A percentile compares a stretch with the other conserved stretches of the same genome.
Conservation (phyloP, 2,329 filamentous ascomycete species). For the Parastagonospora nodorum region DNA sequence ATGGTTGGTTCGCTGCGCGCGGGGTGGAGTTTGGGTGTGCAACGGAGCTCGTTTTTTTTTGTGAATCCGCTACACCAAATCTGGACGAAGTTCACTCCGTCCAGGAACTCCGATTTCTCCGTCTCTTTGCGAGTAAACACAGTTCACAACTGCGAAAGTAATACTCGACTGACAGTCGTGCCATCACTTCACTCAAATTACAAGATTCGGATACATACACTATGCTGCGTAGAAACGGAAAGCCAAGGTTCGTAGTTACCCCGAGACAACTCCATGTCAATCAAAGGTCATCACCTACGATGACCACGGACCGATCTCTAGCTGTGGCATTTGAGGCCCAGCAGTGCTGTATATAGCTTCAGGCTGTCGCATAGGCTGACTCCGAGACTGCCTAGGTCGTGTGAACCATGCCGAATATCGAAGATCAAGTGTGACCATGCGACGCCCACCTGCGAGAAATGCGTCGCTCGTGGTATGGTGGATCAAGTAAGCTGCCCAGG, state of each 20-base stretch:
- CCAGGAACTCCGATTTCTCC: too few relatives aligned
- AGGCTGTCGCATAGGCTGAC: conserved; percentile 16
- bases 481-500: conserved; percentile 33
- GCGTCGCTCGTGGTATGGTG: conserved; percentile 36
- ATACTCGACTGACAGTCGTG: not conserved
- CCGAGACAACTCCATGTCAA: not conserved
- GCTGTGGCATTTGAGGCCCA: too few relatives aligned
- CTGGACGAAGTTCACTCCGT: too few relatives aligned
- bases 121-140: not conserved
- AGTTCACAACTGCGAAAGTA: not conserved
- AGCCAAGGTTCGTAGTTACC: conserved; percentile 35
- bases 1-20: too few relatives aligned
- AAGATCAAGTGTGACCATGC: conserved; percentile 45
- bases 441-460: conserved; percentile 42
- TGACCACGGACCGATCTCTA: too few relatives aligned
- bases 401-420: conserved; percentile 44
- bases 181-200: not conserved
- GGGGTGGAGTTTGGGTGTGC: too few relatives aligned
- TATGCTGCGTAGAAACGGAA: conserved; percentile 45
- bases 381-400: conserved; percentile 27
- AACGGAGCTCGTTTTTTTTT: too few relatives aligned
- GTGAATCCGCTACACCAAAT: too few relatives aligned
- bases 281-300: too few relatives aligned
- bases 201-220: not conserved
- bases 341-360: too few relatives aligned